Conservation (phyloP, 1,284 basidiomycete genomes). For the Hymenochaete sp. region DNA sequence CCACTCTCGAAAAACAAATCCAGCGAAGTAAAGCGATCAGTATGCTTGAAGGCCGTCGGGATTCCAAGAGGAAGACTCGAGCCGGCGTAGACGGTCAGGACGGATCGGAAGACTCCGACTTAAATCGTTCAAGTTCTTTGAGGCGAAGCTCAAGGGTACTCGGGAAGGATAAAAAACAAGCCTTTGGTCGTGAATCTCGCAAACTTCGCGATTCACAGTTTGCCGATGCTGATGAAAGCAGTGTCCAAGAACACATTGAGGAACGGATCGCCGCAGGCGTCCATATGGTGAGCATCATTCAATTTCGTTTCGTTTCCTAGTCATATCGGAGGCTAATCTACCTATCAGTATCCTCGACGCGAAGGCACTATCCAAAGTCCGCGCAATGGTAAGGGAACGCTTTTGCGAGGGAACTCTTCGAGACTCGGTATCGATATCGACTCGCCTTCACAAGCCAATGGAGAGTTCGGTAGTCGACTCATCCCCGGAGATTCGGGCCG, state of each 20-base stretch:
- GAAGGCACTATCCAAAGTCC: conserved; percentile 51
- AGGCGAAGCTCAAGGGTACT: conserved; percentile 20
- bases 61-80: conserved; percentile 27
- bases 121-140: conserved; percentile 27
- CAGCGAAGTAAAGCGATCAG: conserved; percentile 81
- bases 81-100: conserved; percentile 16
- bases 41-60: conserved; percentile 69
- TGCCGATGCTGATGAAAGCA: conserved; percentile 85
- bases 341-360: conserved; percentile 47
- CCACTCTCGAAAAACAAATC: conserved; percentile 73
- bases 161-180: conserved; percentile 12
- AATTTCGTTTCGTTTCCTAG: conserved; percentile 8
- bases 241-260: conserved; percentile 77
- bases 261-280: conserved; percentile 70
- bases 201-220: conserved; percentile 68
- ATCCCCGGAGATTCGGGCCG: conserved; percentile 30
- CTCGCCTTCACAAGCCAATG: conserved; percentile 28
- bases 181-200: conserved; percentile 9
- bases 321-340: not conserved
- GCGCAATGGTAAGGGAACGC: conserved; percentile 58
- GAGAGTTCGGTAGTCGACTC: conserved; percentile 34
- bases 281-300: conserved; percentile 44
- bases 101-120: conserved; percentile 25
- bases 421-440: conserved; percentile 27
- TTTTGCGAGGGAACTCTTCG: conserved; percentile 37